Evolutionary conservation across 176 grass and related monocot species (phyloP).

Genomic region (Elaeis guineensis): DNA sequence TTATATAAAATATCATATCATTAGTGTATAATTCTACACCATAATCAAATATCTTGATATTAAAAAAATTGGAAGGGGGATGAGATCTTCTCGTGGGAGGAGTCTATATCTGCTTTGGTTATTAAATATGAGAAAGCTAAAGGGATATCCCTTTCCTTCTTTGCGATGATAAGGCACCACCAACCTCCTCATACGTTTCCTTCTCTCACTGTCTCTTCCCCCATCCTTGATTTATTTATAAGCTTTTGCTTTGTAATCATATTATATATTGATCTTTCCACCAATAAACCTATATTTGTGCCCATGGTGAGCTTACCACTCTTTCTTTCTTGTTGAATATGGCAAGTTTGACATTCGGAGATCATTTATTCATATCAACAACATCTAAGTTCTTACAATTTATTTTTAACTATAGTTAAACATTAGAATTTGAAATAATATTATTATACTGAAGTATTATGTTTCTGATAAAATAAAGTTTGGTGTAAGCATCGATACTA

Average conservation of each 20-base stretch:
- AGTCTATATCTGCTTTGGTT: constrained; percentile 1
- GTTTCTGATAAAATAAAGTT: no score
- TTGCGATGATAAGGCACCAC: constrained; percentile 39
- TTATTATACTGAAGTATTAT: no score
- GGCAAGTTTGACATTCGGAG: no score
- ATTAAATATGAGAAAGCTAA: constrained; percentile 34
- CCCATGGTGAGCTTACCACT: no score
- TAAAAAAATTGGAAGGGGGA: neutral
- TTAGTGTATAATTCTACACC: constrained; percentile 19
- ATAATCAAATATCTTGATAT: constrained; percentile 9
- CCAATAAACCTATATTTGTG: no score
- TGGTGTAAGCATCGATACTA: no score
- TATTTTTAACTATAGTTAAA: no score
- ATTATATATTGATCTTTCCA: neutral
- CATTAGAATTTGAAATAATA: no score
- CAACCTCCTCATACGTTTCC: constrained; percentile 20
- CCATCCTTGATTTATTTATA: neutral
- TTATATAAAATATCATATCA: neutral
- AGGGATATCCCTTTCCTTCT: constrained; percentile 35
- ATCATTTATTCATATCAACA: no score
- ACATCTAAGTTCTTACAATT: no score
- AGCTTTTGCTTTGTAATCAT: neutral
- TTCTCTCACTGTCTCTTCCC: neutral
- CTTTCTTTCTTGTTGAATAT: no score
- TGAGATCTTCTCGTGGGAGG: neutral